A percentile compares a stretch with the other conserved stretches of the same genome.
Conservation (phyloP, 129 eudicot genomes). For the Helianthus tuberosus region DNA sequence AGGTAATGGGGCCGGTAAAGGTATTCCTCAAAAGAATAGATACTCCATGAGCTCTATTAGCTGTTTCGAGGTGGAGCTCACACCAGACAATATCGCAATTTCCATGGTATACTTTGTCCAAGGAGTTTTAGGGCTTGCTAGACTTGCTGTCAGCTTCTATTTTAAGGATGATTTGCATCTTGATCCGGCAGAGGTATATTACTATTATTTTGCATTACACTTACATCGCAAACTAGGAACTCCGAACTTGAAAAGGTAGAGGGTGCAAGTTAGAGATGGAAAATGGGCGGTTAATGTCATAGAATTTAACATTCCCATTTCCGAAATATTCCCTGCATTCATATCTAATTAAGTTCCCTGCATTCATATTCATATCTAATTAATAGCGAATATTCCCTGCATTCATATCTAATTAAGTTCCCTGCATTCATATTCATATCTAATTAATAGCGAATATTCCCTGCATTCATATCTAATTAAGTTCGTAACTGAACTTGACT, state of each 20-base stretch:
- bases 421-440: too few relatives aligned
- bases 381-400: too few relatives aligned
- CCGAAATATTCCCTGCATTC: too few relatives aligned
- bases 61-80: constrained; percentile 80
- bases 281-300: background rate
- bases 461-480: background rate
- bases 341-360: too few relatives aligned
- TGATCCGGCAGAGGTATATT: constrained; percentile 95
- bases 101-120: constrained; percentile 99
- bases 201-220: background rate
- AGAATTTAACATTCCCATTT: background rate
- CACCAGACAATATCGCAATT: constrained; percentile 93
- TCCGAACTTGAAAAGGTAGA: background rate
- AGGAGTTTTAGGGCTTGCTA: constrained; percentile 92
- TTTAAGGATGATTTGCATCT: constrained; percentile 94
- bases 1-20: constrained; percentile 56
- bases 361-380: too few relatives aligned
- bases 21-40: constrained; percentile 40
- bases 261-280: constrained; percentile 1
- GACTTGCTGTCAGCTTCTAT: constrained; percentile 96
- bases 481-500: too few relatives aligned
- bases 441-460: background rate
- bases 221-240: constrained; percentile 4
- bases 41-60: constrained; percentile 47
- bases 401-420: too few relatives aligned